A percentile compares a stretch with the other conserved stretches of the same genome.
Conservation (phyloP, 2,329 filamentous ascomycete genomes). For the Waltergamsia citrina region DNA sequence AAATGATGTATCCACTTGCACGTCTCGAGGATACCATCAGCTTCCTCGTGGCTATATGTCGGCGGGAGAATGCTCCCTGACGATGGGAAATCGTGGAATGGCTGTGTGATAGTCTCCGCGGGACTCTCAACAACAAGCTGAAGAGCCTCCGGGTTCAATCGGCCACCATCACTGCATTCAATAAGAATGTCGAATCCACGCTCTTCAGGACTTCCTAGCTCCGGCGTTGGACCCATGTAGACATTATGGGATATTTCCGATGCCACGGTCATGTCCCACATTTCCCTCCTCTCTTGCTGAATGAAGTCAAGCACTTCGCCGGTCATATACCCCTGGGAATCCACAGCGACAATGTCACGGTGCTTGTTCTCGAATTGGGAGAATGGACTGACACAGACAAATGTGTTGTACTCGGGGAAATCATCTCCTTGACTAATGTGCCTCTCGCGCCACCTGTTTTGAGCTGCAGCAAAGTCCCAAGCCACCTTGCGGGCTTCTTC, state of each 20-base stretch:
- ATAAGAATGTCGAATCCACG: conserved; percentile 74
- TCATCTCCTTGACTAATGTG: conserved; percentile 32
- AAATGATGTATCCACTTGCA: conserved; percentile 86
- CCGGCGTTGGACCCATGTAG: conserved; percentile 81
- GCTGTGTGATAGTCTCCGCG: conserved; percentile 25
- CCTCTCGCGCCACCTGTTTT: conserved; percentile 62
- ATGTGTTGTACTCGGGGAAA: conserved; percentile 71
- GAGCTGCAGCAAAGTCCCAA: conserved; percentile 65
- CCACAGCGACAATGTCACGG: conserved; percentile 63
- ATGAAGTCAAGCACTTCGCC: conserved; percentile 81
- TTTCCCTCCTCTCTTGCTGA: conserved; percentile 80
- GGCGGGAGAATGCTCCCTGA: conserved; percentile 88
- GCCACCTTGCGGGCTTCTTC: conserved; percentile 52
- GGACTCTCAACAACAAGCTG: conserved; percentile 50
- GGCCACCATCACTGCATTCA: conserved; percentile 79
- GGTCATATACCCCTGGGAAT: conserved; percentile 62
- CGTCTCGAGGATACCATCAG: conserved; percentile 75
- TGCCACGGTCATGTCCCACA: conserved; percentile 86
- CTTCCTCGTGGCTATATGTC: conserved; percentile 72
- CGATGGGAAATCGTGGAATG: conserved; percentile 67
- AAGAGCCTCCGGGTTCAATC: conserved; percentile 61
- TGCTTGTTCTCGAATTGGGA: conserved; percentile 61
- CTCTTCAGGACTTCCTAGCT: conserved; percentile 49
- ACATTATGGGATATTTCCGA: conserved; percentile 86
- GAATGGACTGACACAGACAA: conserved; percentile 59